Evolutionary conservation across 805 yeast species (phyloP).

Genomic region (Pichia cabralensis): DNA sequence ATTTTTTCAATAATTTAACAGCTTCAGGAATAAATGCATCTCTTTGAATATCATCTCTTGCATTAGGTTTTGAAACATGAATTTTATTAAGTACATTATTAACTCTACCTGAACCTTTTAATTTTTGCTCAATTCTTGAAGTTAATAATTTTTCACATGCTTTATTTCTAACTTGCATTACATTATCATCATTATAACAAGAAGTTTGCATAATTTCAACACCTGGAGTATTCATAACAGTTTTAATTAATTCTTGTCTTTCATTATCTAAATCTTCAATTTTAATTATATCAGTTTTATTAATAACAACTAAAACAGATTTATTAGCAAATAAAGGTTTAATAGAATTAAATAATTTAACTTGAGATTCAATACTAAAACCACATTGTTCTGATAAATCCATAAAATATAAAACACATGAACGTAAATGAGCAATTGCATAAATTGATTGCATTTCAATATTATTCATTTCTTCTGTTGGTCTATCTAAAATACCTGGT

Average conservation of each 20-base stretch:
- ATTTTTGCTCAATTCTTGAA: slow-evolving; percentile 91
- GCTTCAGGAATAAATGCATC: slow-evolving; percentile 77
- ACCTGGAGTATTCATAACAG: slow-evolving; percentile 58
- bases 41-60: slow-evolving; percentile 80
- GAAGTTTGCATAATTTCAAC: slow-evolving; percentile 91
- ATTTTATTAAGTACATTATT: slow-evolving; percentile 86
- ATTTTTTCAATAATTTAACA: slow-evolving; percentile 48
- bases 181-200: slow-evolving; percentile 88
- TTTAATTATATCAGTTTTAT: slow-evolving; percentile 85
- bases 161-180: slow-evolving; percentile 90
- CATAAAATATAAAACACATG: slow-evolving; percentile 95
- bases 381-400: slow-evolving; percentile 99
- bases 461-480: slow-evolving; percentile 99
- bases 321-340: slow-evolving; percentile 96
- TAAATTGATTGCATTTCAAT: slow-evolving; percentile 99
- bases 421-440: slow-evolving; percentile 96
- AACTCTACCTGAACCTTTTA: slow-evolving; percentile 86
- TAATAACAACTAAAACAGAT: slow-evolving; percentile 89
- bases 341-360: slow-evolving; percentile 90
- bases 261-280: slow-evolving; percentile 76
- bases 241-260: slow-evolving; percentile 58
- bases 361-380: slow-evolving; percentile 93
- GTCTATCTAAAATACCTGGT: slow-evolving; percentile 97
- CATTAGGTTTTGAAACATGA: slow-evolving; percentile 84
- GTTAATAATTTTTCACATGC: slow-evolving; percentile 96